These are phyloP conservation scores for Curvularia sp. DNA, from an alignment of 2,329 filamentous ascomycete species.

Conservation along the genomic window DNA sequence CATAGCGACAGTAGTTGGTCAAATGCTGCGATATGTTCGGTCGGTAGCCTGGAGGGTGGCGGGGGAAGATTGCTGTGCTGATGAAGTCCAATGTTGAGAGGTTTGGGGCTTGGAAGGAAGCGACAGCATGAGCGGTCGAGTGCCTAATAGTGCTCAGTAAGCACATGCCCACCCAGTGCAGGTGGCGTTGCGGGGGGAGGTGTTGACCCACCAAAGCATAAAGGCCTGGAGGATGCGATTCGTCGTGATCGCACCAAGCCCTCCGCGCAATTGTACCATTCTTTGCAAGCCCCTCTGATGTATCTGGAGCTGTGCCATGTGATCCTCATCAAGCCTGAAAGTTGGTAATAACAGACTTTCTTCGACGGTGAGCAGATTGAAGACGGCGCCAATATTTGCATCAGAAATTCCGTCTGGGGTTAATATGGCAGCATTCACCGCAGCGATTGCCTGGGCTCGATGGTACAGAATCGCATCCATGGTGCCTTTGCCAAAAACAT, in stretches of 20 bases:
- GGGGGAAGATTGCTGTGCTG: constrained; percentile 36
- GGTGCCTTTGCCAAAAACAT: constrained; percentile 42
- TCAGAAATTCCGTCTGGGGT: constrained; percentile 45
- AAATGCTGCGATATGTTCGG: constrained; percentile 42
- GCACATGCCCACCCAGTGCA: constrained; percentile 41
- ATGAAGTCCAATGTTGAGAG: constrained; percentile 42
- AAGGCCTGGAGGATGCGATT: constrained; percentile 52
- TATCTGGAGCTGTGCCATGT: constrained; percentile 42
- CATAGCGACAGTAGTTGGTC: constrained; percentile 39
- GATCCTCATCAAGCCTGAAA: constrained; percentile 37
- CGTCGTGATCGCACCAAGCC: constrained; percentile 42
- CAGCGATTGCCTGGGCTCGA: constrained; percentile 44
- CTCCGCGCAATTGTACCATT: constrained; percentile 49
- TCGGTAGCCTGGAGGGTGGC: constrained; percentile 41
- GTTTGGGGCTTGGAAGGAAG: constrained; percentile 45
- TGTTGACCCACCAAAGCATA: constrained; percentile 50
- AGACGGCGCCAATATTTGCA: constrained; percentile 50
- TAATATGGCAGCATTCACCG: constrained; percentile 45
- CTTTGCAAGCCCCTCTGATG: constrained; percentile 45
- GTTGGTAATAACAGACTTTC: constrained; percentile 40
- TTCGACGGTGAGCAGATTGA: constrained; percentile 49
- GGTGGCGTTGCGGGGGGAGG: constrained; percentile 18
- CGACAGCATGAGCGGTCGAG: constrained; percentile 49
- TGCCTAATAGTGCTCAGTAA: constrained; percentile 52
- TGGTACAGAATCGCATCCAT: constrained; percentile 44